Evolutionary conservation across 352 stramenopile genomes (phyloP), one percentile per base, ranked within the genome.

Genomic region (Thraustochytrium striatum): DNA sequence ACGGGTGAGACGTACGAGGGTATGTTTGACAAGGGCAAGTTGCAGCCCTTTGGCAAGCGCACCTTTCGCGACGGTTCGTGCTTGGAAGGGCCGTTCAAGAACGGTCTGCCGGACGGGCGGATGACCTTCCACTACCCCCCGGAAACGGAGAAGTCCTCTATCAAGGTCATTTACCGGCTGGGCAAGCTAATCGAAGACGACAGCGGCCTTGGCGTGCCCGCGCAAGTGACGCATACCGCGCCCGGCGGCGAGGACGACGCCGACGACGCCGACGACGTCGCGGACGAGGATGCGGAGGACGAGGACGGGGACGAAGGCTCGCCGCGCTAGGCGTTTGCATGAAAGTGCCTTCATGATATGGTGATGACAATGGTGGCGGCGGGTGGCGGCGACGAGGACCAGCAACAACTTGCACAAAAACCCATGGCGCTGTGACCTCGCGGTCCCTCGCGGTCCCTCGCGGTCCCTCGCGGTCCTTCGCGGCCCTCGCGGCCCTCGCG

Each of bases 61-160:
- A 79, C 69, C 30, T 79, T 79, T 47, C 8, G 13, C 5, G 69
- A 79, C 55, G 69, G 69, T 9, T 62, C 52, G 9, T 38, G 52
- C 38, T 79, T 47, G 69, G 53, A 62, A 3, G 69, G 69, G 36
- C 16, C 52, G 3, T 69, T 79, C 11, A 11, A 30, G 16, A 33
- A 79, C 33, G 69, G 69, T 33, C 52, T 57, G 33, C 50, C 69
- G 35, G 36, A 79, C 35, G 69, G 69, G 30, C 21, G 47, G 30
- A 52, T 47, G 16, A 47, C 55, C 19, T 79, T 69, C 36, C 44
- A 53, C 25, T 73, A 52, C 39, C 5, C 33, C 3, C 21, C 35
- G 13, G 38, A 13, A 3, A 38, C 35, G 36, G 35, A 33, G 30
- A 38, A 70, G 16, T 33, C 59, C 3, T 33, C 19, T 13, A 30